These are phyloP conservation scores for Talaromyces pinophilus DNA, from an alignment of 2,329 filamentous ascomycete genomes.

Conservation along the genomic window DNA sequence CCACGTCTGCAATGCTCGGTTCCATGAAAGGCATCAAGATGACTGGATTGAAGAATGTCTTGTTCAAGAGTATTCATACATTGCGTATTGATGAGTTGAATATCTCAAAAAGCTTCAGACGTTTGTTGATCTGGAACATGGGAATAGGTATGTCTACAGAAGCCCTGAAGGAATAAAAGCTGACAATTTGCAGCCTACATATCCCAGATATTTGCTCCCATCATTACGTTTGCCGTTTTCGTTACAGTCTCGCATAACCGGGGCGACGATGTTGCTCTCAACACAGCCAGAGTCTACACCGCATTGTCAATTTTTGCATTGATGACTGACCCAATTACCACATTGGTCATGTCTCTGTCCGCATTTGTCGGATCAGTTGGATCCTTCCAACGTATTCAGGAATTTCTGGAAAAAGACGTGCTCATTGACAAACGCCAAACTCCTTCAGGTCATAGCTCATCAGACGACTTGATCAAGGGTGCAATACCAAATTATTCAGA, in stretches of 20 bases:
- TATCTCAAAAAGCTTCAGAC: constrained; percentile 46
- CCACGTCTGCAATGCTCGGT: constrained; percentile 51
- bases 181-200: constrained; percentile 35
- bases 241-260: constrained; percentile 26
- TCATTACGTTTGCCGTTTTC: constrained; percentile 32
- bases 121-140: constrained; percentile 46
- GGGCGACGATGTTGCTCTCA: constrained; percentile 29
- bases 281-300: constrained; percentile 33
- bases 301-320: constrained; percentile 32
- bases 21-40: constrained; percentile 57
- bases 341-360: constrained; percentile 33
- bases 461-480: constrained; percentile 24
- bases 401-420: constrained; percentile 33
- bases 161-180: not conserved
- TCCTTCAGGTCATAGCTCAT: constrained; percentile 9
- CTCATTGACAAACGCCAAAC: constrained; percentile 13
- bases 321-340: constrained; percentile 30
- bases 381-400: constrained; percentile 46
- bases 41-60: constrained; percentile 47
- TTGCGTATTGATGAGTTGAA: constrained; percentile 45
- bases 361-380: constrained; percentile 42
- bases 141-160: constrained; percentile 34
- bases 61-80: constrained; percentile 42
- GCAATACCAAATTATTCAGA: constrained; percentile 27
- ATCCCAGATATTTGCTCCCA: constrained; percentile 44